Evolutionary conservation across 805 yeast species (phyloP), one percentile per base, ranked within the genome.

Genomic region (Yarrowia porcina): DNA sequence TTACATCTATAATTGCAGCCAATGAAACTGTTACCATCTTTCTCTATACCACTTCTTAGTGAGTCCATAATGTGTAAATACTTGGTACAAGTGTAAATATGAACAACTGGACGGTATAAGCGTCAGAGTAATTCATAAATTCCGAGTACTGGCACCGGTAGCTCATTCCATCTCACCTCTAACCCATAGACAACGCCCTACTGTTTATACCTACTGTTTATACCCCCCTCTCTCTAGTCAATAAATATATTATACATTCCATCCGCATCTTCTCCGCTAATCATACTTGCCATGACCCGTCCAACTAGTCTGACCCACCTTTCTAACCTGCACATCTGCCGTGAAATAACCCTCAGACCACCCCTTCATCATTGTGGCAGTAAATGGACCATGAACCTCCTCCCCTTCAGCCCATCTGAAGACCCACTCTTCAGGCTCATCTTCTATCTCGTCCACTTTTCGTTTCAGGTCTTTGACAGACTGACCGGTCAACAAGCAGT

Each of bases 331-430:
- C 0, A 77, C 86, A 9, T 72, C 73, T 57, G 77, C 71, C 13
- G 81, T 77, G 66, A 84, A 83, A 67, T 84, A 82, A 33, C 73
- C 73, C 44, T 64, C 64, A 8, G 70, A 77, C 88, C 87, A 84
- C 64, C 77, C 76, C 1, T 60, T 64, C 79, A 84, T 83, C 66
- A 82, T 84, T 52, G 74, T 73, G 1, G 73, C 65, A 0, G 82
- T 70, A 68, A 74, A 82, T 0, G 87, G 85, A 0, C 88, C 88
- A 66, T 82, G 75, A 0, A 84, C 67, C 30, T 75, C 78, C 1
- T 73, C 75, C 74, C 72, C 71, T 0, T 71, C 77, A 4, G 65
- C 67, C 85, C 85, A 82, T 63, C 77, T 72, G 66, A 79, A 83
- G 64, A 80, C 82, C 83, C 84, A 83, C 10, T 70, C 71, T 4